Percentiles rank a stretch among this genome's conserved stretches.
These are phyloP conservation scores for Citrullus amarus DNA, from an alignment of 306 rosid species.

Conservation along the genomic window DNA sequence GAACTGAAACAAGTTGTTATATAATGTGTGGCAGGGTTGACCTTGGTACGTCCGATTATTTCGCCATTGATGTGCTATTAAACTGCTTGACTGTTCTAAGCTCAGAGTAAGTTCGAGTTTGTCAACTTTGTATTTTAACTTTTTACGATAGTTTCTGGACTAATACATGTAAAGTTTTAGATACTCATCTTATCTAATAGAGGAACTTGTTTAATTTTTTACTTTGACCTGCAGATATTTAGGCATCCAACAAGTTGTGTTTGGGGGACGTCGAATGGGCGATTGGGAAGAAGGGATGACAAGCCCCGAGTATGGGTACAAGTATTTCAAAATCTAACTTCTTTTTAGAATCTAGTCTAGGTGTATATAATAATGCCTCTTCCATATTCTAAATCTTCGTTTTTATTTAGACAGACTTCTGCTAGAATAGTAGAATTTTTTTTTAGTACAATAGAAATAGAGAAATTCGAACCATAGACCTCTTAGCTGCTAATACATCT, in stretches of 20 bases:
- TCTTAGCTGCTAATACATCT: too few relatives aligned
- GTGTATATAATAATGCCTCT: neutral
- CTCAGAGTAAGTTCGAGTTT: conserved; percentile 55
- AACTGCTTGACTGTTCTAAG: conserved; percentile 78
- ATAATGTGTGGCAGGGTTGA: conserved; percentile 61
- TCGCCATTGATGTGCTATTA: conserved; percentile 77
- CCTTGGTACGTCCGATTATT: conserved; percentile 74
- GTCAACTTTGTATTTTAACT: neutral
- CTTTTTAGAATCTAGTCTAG: neutral
- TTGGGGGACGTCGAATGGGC: conserved; percentile 74
- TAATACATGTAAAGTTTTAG: neutral
- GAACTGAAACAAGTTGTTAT: conserved; percentile 2
- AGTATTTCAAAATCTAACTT: conserved; percentile 59
- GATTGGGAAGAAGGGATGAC: conserved; percentile 98
- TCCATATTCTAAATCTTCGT: neutral
- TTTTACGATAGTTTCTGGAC: neutral
- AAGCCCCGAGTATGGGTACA: conserved; percentile 64
- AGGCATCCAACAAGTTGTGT: conserved; percentile 77
- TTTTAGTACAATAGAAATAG: too few relatives aligned
- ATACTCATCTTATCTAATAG: neutral
- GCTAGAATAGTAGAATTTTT: neutral
- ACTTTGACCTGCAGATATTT: conserved; percentile 39
- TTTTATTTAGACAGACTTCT: neutral
- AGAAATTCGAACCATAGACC: too few relatives aligned
- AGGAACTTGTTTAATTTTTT: neutral